Evolutionary conservation across 2,329 filamentous ascomycete genomes (phyloP).

Genomic region (Dothistroma pini): DNA sequence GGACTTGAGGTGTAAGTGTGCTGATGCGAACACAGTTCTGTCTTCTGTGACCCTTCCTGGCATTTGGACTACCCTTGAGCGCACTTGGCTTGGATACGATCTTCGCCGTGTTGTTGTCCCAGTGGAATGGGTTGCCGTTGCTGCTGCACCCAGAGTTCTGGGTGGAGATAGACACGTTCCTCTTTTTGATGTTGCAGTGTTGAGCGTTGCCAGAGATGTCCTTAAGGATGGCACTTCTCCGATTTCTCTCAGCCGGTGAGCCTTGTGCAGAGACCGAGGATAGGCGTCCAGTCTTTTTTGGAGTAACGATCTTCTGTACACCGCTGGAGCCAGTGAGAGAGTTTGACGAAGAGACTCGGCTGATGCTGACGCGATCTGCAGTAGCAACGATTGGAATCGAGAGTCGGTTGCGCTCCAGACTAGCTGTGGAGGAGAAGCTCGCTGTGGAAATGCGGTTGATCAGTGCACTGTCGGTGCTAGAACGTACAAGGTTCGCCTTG

Average conservation of each 20-base stretch:
- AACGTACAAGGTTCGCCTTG: slow-evolving; percentile 28
- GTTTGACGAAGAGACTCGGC: slow-evolving; percentile 34
- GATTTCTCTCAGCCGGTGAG: slow-evolving; percentile 37
- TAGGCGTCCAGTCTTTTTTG: slow-evolving; percentile 22
- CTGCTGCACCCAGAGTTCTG: slow-evolving; percentile 39
- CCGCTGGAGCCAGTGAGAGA: slow-evolving; percentile 25
- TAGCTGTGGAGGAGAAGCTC: slow-evolving; percentile 24
- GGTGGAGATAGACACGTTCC: slow-evolving; percentile 41
- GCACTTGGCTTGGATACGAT: slow-evolving; percentile 41
- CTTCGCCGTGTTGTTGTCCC: slow-evolving; percentile 36
- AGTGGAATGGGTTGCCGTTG: slow-evolving; percentile 46
- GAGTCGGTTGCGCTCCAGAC: slow-evolving; percentile 26
- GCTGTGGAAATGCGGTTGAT: slow-evolving; percentile 23
- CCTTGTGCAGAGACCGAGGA: slow-evolving; percentile 38
- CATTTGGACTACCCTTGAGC: slow-evolving; percentile 44
- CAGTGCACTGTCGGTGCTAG: slow-evolving; percentile 23
- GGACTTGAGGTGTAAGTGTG: slow-evolving; percentile 40
- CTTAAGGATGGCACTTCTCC: slow-evolving; percentile 30
- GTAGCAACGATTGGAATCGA: slow-evolving; percentile 34
- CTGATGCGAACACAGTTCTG: slow-evolving; percentile 48
- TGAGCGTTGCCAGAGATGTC: slow-evolving; percentile 33
- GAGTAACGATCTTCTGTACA: slow-evolving; percentile 35
- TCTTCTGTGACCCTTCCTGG: slow-evolving; percentile 42
- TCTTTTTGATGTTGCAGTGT: slow-evolving; percentile 26
- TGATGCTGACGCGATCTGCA: slow-evolving; percentile 36